Conservation (phyloP, 225 moss, liverwort and hornwort species). For the Pseudoscleropodium purum region DNA sequence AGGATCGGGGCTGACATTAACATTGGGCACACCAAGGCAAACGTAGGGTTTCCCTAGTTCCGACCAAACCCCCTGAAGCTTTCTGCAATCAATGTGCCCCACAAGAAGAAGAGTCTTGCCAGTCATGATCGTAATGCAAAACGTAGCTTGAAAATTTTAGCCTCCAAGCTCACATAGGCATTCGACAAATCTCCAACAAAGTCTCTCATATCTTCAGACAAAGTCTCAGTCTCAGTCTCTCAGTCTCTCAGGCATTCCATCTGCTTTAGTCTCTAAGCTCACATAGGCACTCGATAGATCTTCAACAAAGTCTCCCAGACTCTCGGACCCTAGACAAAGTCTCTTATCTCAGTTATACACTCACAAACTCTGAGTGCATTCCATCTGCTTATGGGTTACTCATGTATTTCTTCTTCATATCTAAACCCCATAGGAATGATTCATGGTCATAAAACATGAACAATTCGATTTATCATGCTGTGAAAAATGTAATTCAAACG, state of each 20-base stretch:
- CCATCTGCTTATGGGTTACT: neutral
- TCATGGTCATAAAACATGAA: neutral
- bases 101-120: neutral
- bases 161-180: neutral
- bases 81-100: slow-evolving; percentile 40
- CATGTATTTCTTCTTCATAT: neutral
- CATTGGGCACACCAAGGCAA: slow-evolving; percentile 56
- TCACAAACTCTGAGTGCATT: neutral
- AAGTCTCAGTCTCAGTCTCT: neutral
- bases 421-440: neutral
- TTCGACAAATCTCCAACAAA: neutral
- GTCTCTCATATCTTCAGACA: neutral
- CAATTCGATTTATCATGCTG: neutral
- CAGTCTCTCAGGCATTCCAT: neutral
- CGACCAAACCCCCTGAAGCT: slow-evolving; percentile 81
- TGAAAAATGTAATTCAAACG: neutral
- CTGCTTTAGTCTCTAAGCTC: neutral
- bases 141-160: neutral
- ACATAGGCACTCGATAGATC: neutral
- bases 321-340: neutral
- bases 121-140: neutral
- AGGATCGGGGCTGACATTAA: slow-evolving; percentile 37
- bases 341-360: neutral
- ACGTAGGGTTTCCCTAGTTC: slow-evolving; percentile 67
- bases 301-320: neutral